These are phyloP conservation scores for Scheffersomyces coipomensis DNA, from an alignment of 805 yeast genomes.

Conservation along the genomic window DNA sequence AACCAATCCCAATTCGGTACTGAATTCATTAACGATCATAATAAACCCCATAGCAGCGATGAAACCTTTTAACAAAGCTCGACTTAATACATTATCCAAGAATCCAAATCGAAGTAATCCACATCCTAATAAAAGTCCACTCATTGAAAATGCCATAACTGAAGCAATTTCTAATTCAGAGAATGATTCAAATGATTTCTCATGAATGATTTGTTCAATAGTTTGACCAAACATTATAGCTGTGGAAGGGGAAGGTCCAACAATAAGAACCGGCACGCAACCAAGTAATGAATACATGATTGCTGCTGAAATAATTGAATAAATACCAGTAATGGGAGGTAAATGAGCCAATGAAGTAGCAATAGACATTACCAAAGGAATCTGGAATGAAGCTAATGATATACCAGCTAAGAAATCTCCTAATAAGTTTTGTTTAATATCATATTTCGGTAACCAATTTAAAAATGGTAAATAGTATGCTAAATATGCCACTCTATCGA, in stretches of 20 bases:
- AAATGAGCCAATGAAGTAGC: slow-evolving; percentile 84
- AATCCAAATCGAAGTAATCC: slow-evolving; percentile 80
- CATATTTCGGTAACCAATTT: slow-evolving; percentile 29
- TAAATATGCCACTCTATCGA: slow-evolving; percentile 23
- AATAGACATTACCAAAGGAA: slow-evolving; percentile 57
- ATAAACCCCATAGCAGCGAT: slow-evolving; percentile 82
- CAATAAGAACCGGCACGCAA: slow-evolving; percentile 83
- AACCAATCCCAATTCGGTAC: slow-evolving; percentile 48
- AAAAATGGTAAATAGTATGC: slow-evolving; percentile 32
- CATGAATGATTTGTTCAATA: slow-evolving; percentile 40
- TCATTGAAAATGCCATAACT: slow-evolving; percentile 66
- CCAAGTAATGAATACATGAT: slow-evolving; percentile 76
- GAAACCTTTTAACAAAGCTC: slow-evolving; percentile 77
- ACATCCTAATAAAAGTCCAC: slow-evolving; percentile 60
- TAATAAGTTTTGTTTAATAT: slow-evolving; percentile 9
- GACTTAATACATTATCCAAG: slow-evolving; percentile 74
- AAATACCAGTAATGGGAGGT: slow-evolving; percentile 77
- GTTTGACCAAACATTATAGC: slow-evolving; percentile 82
- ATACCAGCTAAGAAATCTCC: slow-evolving; percentile 34
- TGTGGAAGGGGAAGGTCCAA: slow-evolving; percentile 90
- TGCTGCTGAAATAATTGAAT: slow-evolving; percentile 76
- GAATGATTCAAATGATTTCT: slow-evolving; percentile 43
- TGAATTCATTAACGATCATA: slow-evolving; percentile 57
- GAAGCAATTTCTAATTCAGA: slow-evolving; percentile 52
- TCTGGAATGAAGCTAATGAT: slow-evolving; percentile 32